Evolutionary conservation across 2,329 filamentous ascomycete genomes (phyloP), one percentile per base, ranked within the genome.

Genomic region (Albophoma yamanashiensis): DNA sequence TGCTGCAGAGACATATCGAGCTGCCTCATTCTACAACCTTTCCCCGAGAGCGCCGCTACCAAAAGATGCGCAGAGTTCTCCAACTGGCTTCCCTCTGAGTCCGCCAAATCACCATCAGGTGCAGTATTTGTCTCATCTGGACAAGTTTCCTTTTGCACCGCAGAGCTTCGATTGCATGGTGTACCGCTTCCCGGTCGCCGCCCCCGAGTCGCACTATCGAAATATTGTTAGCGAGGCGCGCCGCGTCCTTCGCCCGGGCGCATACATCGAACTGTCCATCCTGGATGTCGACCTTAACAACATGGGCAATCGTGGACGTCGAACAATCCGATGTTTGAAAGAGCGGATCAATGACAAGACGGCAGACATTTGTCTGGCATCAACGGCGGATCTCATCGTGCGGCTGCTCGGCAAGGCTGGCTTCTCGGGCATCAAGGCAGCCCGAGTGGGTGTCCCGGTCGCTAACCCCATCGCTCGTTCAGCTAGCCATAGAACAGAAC

Each of bases 201-300:
- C 85, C 0, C 83, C 89, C 0, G 87, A 90, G 61, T 75, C 82
- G 0, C 79, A 88, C 62, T 90, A 91, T 68, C 82, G 85, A 61
- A 87, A 87, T 68, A 82, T 91, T 56, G 78, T 94, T 22, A 83
- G 83, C 0, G 90, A 94, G 71, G 86, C 88, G 61, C 88, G 89
- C 58, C 86, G 90, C 2, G 89, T 93, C 0, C 78, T 94, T 36
- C 87, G 89, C 63, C 88, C 90, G 0, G 88, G 88, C 14, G 90
- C 90, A 0, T 89, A 87, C 68, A 81, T 94, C n/a, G 90, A 94
- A 71, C 76, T 92, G 22, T 87, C 86, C 0, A 86, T 92, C 43
- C 80, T 94, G 1, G 90, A 94, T 64, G 79, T 91, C 14, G 90
- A 94, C 67, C 80, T 94, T 62, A 86, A 91, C 73, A 91, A 91